Evolutionary conservation across 148 eudicot species (phyloP).

Genomic region (Mesembryanthemum crystallinum): DNA sequence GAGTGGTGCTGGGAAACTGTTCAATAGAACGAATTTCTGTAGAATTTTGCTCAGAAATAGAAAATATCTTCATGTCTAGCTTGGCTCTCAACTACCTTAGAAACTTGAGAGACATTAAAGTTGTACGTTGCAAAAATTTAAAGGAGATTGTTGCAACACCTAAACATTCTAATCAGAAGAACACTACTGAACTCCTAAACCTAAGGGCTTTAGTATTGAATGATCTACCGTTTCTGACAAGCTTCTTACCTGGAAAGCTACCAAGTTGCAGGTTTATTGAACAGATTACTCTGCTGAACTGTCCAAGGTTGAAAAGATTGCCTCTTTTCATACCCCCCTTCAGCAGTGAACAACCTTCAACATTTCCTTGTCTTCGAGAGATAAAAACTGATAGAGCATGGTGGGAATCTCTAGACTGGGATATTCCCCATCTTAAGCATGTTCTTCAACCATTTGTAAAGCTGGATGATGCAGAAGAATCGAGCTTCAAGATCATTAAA

Average conservation of each 20-base stretch:
- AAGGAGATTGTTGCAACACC: slow-evolving; percentile 16
- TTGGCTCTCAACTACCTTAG: slow-evolving; percentile 8
- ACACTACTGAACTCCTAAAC: slow-evolving; percentile 16
- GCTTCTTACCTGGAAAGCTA: slow-evolving; percentile 13
- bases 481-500: not conserved
- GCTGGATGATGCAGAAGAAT: slow-evolving; percentile 14
- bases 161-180: not conserved
- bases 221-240: slow-evolving; percentile 23
- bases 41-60: slow-evolving; percentile 23
- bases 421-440: slow-evolving; percentile 9
- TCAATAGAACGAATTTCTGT: slow-evolving; percentile 13
- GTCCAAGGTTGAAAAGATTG: slow-evolving; percentile 20
- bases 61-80: slow-evolving; percentile 7
- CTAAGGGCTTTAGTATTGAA: slow-evolving; percentile 19
- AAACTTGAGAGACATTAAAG: slow-evolving; percentile 20
- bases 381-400: slow-evolving; percentile 21
- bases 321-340: slow-evolving; percentile 11
- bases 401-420: slow-evolving; percentile 28
- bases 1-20: slow-evolving; percentile 17
- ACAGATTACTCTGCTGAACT: slow-evolving; percentile 12
- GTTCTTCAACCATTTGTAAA: slow-evolving; percentile 22
- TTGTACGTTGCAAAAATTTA: slow-evolving; percentile 16
- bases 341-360: not conserved
- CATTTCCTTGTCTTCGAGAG: slow-evolving; percentile 15
- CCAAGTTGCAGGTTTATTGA: slow-evolving; percentile 19